A percentile compares a stretch with the other conserved stretches of the same genome.
These are phyloP conservation scores for Eucalyptus viminalis DNA, from an alignment of 345 rosid species.

Conservation along the genomic window DNA sequence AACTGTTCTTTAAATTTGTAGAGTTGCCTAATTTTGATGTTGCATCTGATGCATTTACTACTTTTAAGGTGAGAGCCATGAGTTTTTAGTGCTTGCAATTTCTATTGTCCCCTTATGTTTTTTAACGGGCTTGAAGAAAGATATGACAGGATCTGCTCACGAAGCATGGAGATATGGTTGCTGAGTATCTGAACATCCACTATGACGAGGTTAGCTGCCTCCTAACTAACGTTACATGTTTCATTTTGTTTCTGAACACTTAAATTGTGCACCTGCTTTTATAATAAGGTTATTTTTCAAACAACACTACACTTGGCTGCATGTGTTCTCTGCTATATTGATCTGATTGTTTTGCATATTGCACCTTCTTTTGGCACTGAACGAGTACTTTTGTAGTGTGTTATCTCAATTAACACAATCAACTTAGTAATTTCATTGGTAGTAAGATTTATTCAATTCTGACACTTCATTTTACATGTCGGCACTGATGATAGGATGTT, in stretches of 20 bases:
- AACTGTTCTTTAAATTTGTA: slow-evolving; percentile 91
- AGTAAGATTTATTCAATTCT: neutral
- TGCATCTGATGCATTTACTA: slow-evolving; percentile 96
- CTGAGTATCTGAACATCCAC: slow-evolving; percentile 68
- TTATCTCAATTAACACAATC: neutral
- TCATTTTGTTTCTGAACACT: neutral
- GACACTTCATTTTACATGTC: neutral
- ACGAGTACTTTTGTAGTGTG: neutral
- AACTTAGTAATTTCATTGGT: neutral
- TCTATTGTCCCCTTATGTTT: neutral
- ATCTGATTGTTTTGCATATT: neutral
- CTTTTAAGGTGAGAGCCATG: slow-evolving; percentile 68
- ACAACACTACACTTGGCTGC: neutral
- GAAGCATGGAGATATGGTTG: slow-evolving; percentile 63
- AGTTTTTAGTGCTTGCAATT: neutral
- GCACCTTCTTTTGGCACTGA: neutral
- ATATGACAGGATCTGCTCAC: slow-evolving; percentile 79
- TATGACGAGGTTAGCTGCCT: slow-evolving; percentile 66
- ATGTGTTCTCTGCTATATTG: neutral
- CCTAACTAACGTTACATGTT: neutral
- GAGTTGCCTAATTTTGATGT: slow-evolving; percentile 91
- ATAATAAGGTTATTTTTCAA: neutral
- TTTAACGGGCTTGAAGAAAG: neutral
- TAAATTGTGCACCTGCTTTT: neutral
- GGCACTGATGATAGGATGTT: neutral